Conservation (phyloP, 352 stramenopile species). For the Pythium oligandrum region DNA sequence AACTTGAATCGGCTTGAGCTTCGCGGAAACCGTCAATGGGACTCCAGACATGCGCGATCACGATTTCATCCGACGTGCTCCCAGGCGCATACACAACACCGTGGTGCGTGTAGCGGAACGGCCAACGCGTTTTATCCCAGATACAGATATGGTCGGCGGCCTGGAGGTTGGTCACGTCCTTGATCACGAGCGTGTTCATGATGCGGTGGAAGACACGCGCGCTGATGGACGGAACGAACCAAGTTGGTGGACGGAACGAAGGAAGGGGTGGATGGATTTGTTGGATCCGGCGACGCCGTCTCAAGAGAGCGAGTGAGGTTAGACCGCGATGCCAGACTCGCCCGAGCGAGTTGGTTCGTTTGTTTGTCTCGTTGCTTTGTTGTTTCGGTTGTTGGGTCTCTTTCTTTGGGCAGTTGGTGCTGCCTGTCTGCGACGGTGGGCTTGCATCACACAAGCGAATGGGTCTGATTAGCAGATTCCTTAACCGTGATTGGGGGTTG, state of each 20-base stretch:
- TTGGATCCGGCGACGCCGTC: background rate
- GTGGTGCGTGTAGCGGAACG: slow-evolving; percentile 76
- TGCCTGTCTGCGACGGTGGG: no score
- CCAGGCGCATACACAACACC: slow-evolving; percentile 53
- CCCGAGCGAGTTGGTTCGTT: no score
- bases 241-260: background rate
- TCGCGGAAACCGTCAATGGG: slow-evolving; percentile 45
- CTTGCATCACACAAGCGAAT: no score
- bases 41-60: slow-evolving; percentile 69
- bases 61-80: slow-evolving; percentile 37
- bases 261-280: background rate
- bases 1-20: slow-evolving; percentile 61
- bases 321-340: no score
- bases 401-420: no score
- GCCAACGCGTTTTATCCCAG: slow-evolving; percentile 74
- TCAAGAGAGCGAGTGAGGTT: no score
- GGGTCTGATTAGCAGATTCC: no score
- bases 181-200: slow-evolving; percentile 66
- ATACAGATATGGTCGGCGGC: slow-evolving; percentile 70
- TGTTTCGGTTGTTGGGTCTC: no score
- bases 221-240: background rate
- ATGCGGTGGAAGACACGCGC: background rate
- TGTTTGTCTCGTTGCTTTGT: no score
- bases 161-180: slow-evolving; percentile 51
- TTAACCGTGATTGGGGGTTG: no score